Percentiles rank a stretch among this genome's conserved stretches.
Evolutionary conservation across 2,329 filamentous ascomycete species (phyloP).

Genomic region (Dactylellina sp.): DNA sequence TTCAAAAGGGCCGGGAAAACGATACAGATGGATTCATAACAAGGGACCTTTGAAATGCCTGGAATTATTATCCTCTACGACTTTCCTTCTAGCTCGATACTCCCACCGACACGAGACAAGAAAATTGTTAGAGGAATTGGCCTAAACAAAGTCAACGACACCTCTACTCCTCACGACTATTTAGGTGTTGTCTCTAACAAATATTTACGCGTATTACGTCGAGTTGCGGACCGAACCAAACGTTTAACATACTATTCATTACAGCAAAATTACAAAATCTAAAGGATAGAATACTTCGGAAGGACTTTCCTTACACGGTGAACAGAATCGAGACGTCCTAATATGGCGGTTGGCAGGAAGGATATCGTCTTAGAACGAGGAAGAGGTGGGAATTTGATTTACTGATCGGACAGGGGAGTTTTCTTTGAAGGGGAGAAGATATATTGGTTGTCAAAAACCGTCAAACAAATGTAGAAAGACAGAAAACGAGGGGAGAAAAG

Average conservation of each 20-base stretch:
- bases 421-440: no score
- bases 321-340: conserved; percentile 1
- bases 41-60: conserved; percentile 7
- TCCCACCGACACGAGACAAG: not conserved
- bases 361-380: not conserved
- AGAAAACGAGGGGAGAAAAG: no score
- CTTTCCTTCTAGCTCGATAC: not conserved
- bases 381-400: not conserved
- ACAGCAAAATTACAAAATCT: conserved; percentile 16
- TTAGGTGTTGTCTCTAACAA: conserved; percentile 5
- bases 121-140: not conserved
- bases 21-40: conserved; percentile 12
- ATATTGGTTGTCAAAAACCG: no score
- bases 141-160: not conserved
- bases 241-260: conserved; percentile 31
- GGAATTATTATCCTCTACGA: conserved; percentile 11
- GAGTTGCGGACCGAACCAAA: not conserved
- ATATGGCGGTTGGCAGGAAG: not conserved
- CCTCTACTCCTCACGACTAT: conserved; percentile 1
- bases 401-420: no score
- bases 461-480: no score
- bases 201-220: conserved; percentile 9
- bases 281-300: conserved; percentile 33
- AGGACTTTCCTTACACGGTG: conserved; percentile 41
- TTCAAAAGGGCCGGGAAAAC: not conserved